Base-by-base conservation (phyloP, 805 yeast genomes). In the Candida ponderosae region DNA sequence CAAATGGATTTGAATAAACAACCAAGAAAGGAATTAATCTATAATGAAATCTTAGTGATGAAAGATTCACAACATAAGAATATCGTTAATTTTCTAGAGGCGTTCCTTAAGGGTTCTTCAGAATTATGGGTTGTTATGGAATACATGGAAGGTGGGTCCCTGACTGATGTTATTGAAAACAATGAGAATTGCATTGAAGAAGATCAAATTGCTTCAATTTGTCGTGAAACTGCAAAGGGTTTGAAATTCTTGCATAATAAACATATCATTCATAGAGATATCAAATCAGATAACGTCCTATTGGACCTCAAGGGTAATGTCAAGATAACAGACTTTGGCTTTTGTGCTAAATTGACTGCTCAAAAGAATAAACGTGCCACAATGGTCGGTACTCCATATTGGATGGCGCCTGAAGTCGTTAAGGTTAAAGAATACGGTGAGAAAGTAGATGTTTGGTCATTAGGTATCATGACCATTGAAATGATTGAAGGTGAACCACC, bases 361-460 rank as follows among this genome's bases (percentile, higher is more conserved):
- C 77, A 79, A 46, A 81, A 85, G 56, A 76, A 83, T 37, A 89
- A 90, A 58, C 78, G 99, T 54, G 94, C 96, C 7, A 93, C 99
- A 3, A 85, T 93, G 95, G 99, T 93, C 16, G 99, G 99, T 27
- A 93, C 99, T 0, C 98, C 99, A 13, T 93, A 93, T 57, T 93
- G 99, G 99, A 93, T 93, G 99, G 99, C 99, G 0, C 99, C 99
- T 1, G 99, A 93, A 60, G 97, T 93, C 36, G 97, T 93, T 19
- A 81, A 88, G 39, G 81, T 94, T 45, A 87, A 88, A 57, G 97
- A 89, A 52, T 93, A 93, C 54, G 98, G 94, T 40, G 95, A 94
- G 39, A 89, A 94, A 56, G 96, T 93, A 26, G 99, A 93, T 60
- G 85, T 94, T 36, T 93, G 99, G 99, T 87, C 97, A 9, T 65